Base-by-base conservation (phyloP, 129 eudicot genomes). In the Deinandra increscens region DNA sequence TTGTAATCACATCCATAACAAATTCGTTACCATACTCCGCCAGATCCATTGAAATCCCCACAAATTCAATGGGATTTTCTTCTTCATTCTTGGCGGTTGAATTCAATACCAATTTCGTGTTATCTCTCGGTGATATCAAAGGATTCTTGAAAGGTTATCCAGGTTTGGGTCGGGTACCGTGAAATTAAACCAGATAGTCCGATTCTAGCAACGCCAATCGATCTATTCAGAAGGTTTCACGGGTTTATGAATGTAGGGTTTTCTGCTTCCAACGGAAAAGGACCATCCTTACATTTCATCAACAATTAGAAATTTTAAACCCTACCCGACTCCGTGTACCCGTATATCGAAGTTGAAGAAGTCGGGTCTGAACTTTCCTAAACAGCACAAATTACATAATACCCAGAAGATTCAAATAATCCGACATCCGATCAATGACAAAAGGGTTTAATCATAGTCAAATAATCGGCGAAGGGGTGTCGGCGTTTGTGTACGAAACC, bases 171-270 rank as follows among this genome's bases (percentile, higher is more conserved):
- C 10, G 85, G 88, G 19, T 80, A 76, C 39, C 19, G 76, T 2
- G 61, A 45, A 4, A 20, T 71, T 37, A 85, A 68, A 80, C 96
- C 92, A 9, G 20, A 9, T 9, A 68, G 5, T 18, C 83, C 96
- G 15, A 17, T 83, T 79, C 82, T 88, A 9, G 77, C 38, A 1
- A 59, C 77, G 3, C 69, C 72, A 0, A 60, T 88, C 26, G 87
- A 85, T 72, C 54, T 85, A 56, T 83, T 89, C 0, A 71, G 39
- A 33, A 42, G 63, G 6, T 69, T 85, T 26, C 80, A 79, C 13
- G 89, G 84, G 69, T 86, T 79, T 60, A 88, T 88, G 96, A 75
- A 79, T 44, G 89, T 85, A 9, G 92, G 96, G 0, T 88, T 88
- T 38, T 64, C 89, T 31, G 96, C 82, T 72, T 77, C 92, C 9